Conservation (phyloP, 257 asterid species). For the Agastache rugosa region DNA sequence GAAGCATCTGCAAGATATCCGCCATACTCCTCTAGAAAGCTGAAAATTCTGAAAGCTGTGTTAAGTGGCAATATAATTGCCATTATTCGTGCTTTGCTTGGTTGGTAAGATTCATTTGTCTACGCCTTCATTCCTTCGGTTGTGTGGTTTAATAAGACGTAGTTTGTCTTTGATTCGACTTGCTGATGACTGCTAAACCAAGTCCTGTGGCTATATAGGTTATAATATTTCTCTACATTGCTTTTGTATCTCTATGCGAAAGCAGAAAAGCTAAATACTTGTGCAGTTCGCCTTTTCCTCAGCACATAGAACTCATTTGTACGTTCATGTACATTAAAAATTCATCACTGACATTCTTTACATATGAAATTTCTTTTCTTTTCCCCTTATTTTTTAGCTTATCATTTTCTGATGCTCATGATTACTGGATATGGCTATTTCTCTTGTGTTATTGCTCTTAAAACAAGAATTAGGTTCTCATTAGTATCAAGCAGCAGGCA, state of each 20-base stretch:
- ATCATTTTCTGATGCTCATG: not conserved
- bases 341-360: not conserved
- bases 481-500: not conserved
- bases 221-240: constrained; percentile 17
- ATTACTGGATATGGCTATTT: not conserved
- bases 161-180: not conserved
- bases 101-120: constrained; percentile 49
- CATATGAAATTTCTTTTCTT: not conserved
- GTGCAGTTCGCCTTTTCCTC: not conserved
- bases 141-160: not conserved
- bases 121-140: constrained; percentile 25
- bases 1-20: constrained; percentile 85
- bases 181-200: constrained; percentile 9
- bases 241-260: constrained; percentile 3
- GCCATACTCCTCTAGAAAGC: constrained; percentile 73
- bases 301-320: constrained; percentile 18
- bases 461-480: not conserved
- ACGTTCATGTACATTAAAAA: not conserved
- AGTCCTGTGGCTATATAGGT: constrained; percentile 30
- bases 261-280: constrained; percentile 22
- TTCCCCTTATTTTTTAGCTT: not conserved
- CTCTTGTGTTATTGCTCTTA: not conserved
- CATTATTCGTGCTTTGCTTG: constrained; percentile 69
- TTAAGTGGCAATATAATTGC: constrained; percentile 60
- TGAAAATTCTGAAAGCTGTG: constrained; percentile 62